Evolutionary conservation across 768 basidiomycete species (phyloP).

Genomic region (Fomitopsis pulvina): DNA sequence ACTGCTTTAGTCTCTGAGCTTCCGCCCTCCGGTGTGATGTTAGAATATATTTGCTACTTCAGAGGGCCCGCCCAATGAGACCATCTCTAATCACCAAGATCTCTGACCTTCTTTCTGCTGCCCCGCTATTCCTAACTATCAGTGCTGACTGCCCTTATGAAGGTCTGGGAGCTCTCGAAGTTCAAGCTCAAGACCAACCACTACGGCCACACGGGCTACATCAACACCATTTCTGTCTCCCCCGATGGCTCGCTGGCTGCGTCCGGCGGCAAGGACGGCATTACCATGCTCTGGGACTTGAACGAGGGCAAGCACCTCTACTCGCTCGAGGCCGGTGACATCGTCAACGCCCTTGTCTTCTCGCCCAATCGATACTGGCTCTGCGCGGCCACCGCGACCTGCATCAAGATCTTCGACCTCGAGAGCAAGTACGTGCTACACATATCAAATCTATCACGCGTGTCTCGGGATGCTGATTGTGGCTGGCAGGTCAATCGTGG

Average conservation of each 20-base stretch:
- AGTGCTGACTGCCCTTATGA: conserved; percentile 3
- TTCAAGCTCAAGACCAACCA: conserved; percentile 99
- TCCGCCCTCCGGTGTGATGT: conserved; percentile 18
- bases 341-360: conserved; percentile 99
- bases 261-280: conserved; percentile 98
- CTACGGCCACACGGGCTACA: conserved; percentile 98
- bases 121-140: background rate
- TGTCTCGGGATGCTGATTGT: background rate
- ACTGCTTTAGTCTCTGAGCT: background rate
- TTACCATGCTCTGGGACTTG: conserved; percentile 99
- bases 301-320: conserved; percentile 99
- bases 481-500: conserved; percentile 78
- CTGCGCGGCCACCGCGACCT: conserved; percentile 94
- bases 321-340: conserved; percentile 96
- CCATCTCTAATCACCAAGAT: conserved; percentile 31
- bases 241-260: conserved; percentile 98
- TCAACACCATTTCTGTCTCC: conserved; percentile 97
- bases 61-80: conserved; percentile 24
- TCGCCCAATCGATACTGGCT: conserved; percentile 99
- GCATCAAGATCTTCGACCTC: conserved; percentile 98
- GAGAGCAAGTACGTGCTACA: conserved; percentile 85
- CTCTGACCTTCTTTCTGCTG: conserved; percentile 19
- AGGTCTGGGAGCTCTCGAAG: conserved; percentile 99
- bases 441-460: background rate
- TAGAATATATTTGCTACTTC: conserved; percentile 29